Conservation (phyloP, 768 basidiomycete genomes). For the Lanmaoa rubissima region DNA sequence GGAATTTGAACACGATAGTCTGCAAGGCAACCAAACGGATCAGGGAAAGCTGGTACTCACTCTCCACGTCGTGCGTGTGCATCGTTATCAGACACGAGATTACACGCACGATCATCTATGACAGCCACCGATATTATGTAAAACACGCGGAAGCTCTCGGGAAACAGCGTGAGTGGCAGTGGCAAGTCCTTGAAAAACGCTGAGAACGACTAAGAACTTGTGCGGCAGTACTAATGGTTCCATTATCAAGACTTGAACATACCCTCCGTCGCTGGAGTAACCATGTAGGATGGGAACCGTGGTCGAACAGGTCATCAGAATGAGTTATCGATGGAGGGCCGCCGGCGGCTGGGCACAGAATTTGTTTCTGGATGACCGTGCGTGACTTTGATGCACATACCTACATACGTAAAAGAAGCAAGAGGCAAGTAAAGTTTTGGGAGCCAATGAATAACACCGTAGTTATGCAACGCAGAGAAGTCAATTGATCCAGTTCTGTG, state of each 20-base stretch:
- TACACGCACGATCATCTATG: neutral
- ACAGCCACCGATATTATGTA: neutral
- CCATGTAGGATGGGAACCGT: neutral
- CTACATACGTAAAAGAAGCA: constrained; percentile 4
- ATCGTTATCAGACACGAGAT: neutral
- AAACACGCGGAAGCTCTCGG: neutral
- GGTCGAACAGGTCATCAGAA: neutral
- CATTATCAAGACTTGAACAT: neutral
- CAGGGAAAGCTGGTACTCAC: neutral
- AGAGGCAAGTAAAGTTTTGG: neutral
- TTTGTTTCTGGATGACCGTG: neutral
- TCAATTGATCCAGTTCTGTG: neutral
- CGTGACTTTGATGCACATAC: neutral
- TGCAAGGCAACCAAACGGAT: neutral
- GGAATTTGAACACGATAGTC: neutral
- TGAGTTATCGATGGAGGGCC: neutral
- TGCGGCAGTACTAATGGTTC: neutral
- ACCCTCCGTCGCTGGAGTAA: neutral
- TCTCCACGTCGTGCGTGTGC: neutral
- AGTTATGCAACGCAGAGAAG: neutral
- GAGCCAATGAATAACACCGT: neutral
- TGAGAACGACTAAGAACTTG: neutral
- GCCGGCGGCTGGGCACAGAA: neutral
- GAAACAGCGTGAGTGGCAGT: neutral
- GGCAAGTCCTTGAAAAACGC: neutral